Evolutionary conservation across 768 basidiomycete genomes (phyloP).

Genomic region (Coprinellus micaceus): DNA sequence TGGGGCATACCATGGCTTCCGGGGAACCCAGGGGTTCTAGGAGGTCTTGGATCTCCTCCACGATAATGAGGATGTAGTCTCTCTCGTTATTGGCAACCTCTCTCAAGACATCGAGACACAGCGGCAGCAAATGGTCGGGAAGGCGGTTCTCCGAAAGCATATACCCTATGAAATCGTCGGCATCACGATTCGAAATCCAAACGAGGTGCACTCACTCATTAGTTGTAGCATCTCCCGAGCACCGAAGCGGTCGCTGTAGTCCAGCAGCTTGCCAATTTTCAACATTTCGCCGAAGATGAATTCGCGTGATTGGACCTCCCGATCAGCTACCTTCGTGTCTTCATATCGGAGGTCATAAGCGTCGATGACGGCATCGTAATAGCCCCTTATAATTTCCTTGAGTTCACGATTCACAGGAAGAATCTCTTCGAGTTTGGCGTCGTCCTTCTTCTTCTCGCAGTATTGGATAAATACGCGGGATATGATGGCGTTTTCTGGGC

Average conservation of each 20-base stretch:
- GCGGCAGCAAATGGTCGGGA: neutral
- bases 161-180: neutral
- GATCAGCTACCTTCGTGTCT: neutral
- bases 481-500: neutral
- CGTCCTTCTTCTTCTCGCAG: neutral
- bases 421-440: neutral
- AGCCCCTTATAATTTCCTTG: neutral
- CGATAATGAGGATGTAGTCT: neutral
- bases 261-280: neutral
- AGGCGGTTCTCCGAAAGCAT: neutral
- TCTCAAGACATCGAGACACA: neutral
- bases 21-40: neutral
- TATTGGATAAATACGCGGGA: neutral
- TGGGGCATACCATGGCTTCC: neutral
- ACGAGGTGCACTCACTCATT: neutral
- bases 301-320: neutral
- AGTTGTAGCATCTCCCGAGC: neutral
- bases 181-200: neutral
- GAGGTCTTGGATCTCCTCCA: neutral
- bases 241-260: neutral
- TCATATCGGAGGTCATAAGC: too few species aligned
- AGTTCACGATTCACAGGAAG: neutral
- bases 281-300: neutral
- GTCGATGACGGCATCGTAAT: neutral
- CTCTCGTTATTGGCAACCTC: too few species aligned